These are phyloP conservation scores for Ajuga chamaepitys DNA, from an alignment of 257 asterid genomes.

Conservation along the genomic window DNA sequence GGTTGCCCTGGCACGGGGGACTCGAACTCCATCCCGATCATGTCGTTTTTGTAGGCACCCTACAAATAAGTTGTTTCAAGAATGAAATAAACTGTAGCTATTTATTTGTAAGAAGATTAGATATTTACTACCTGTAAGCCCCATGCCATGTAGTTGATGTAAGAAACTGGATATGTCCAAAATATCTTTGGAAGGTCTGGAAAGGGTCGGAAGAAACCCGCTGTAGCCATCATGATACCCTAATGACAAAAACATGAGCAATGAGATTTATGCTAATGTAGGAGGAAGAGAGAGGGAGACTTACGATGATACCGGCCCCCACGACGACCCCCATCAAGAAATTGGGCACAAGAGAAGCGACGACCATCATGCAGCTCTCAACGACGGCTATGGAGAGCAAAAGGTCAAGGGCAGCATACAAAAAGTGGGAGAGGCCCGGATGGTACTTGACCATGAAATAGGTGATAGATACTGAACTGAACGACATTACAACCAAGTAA, in stretches of 20 bases:
- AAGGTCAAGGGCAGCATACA: conserved; percentile 47
- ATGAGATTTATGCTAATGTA: not conserved
- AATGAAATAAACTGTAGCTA: no score
- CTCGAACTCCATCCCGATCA: conserved; percentile 73
- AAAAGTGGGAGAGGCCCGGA: conserved; percentile 56
- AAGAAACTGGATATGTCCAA: conserved; percentile 79
- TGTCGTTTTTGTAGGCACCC: conserved; percentile 92
- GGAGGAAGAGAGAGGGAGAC: not conserved
- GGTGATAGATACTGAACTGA: conserved; percentile 50
- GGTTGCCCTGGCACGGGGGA: conserved; percentile 30
- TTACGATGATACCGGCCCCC: conserved; percentile 81
- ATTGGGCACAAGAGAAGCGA: conserved; percentile 82
- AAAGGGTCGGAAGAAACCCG: conserved; percentile 67
- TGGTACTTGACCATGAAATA: conserved; percentile 64
- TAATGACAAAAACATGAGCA: conserved; percentile 1
- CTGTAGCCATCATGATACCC: conserved; percentile 92
- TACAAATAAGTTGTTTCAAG: no score
- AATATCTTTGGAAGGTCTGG: conserved; percentile 62
- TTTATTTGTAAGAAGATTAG: not conserved
- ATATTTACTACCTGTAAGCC: conserved; percentile 46
- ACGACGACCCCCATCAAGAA: conserved; percentile 73
- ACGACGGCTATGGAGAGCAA: conserved; percentile 56
- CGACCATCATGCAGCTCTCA: conserved; percentile 94
- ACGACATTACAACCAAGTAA: conserved; percentile 52
- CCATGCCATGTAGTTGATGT: conserved; percentile 84